A percentile compares a stretch with the other conserved stretches of the same genome.
Conservation (phyloP, 306 rosid genomes). For the Gynostemma pentaphyllum region DNA sequence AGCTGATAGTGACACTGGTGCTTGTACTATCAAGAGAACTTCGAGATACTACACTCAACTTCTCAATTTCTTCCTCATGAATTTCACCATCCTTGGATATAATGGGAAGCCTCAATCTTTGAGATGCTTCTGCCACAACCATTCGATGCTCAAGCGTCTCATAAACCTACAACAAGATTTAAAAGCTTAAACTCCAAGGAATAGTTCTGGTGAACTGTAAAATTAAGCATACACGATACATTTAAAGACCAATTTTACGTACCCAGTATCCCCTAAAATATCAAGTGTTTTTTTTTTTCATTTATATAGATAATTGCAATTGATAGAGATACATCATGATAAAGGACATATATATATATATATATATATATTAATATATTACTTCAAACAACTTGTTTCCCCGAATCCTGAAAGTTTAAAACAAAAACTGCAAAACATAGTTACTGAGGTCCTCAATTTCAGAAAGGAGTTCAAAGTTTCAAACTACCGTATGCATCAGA, state of each 20-base stretch:
- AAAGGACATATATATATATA: no score
- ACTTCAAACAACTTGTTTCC: not conserved
- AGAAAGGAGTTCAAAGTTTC: not conserved
- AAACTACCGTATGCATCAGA: not conserved
- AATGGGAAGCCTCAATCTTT: conserved; percentile 79
- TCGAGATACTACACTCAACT: conserved; percentile 51
- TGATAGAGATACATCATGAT: not conserved
- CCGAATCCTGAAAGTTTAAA: not conserved
- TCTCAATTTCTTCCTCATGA: conserved; percentile 78
- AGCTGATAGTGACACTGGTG: conserved; percentile 39
- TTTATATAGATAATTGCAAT: not conserved
- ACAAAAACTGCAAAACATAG: not conserved
- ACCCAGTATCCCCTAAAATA: not conserved
- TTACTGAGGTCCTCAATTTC: not conserved
- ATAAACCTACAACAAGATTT: conserved; percentile 43
- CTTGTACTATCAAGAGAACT: conserved; percentile 60
- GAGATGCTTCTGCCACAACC: conserved; percentile 87
- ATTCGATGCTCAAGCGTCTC: conserved; percentile 81
- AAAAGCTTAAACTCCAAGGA: conserved; percentile 9
- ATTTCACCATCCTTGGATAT: conserved; percentile 86
- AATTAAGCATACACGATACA: not conserved
- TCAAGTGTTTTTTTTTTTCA: not conserved
- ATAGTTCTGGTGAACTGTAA: not conserved
- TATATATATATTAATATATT: not conserved
- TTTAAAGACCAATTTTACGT: not conserved